Base-by-base conservation (phyloP, 257 asterid species). In the Marsdenia floribunda region DNA sequence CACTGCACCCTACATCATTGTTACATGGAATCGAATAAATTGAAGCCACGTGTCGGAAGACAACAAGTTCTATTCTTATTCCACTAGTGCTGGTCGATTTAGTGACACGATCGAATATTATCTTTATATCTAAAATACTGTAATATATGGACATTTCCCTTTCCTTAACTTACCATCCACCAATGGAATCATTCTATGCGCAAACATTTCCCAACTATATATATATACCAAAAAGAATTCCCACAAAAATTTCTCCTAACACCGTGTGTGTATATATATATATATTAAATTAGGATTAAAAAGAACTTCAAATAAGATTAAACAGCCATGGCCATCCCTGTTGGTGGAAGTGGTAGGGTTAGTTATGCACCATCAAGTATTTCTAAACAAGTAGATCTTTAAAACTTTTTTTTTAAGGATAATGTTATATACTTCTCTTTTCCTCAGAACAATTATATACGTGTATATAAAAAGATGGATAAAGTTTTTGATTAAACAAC, bases 301-400 rank as follows among this genome's bases (percentile, higher is more conserved):
- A 55, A 55, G 42, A 46, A 53, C 37, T 52, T 49, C 13, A 50
- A 55, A 75, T 47, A 14, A 35, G 24, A 76, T 47, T 5, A 75
- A 74, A 63, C 55, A 73, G 78, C 80, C 77, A 75, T 82, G 70
- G 78, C 80, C 77, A 75, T 82, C 86, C 63, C 74, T 79, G 80
- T 74, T 85, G 75, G 76, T 67, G 66, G 73, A 81, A 86, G 87
- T 85, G 89, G 87, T 86, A 81, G 85, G 91, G 84, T 73, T 73
- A 60, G 84, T 73, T 73, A 60, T 54, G 84, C 71, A 75, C 59
- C 80, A 44, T 68, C n/a, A 76, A 71, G 68, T 47, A 21, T 21
- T 55, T 77, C 75, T 77, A 75, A 73, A 70, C 79, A 65, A 68
- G 22, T 15, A 54, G 69, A 44, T 44, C 12, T 44, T 44, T 0